Evolutionary conservation across 305 asterid species (phyloP), one percentile per base, ranked within the genome.

Genomic region (Ruellia speciosa): DNA sequence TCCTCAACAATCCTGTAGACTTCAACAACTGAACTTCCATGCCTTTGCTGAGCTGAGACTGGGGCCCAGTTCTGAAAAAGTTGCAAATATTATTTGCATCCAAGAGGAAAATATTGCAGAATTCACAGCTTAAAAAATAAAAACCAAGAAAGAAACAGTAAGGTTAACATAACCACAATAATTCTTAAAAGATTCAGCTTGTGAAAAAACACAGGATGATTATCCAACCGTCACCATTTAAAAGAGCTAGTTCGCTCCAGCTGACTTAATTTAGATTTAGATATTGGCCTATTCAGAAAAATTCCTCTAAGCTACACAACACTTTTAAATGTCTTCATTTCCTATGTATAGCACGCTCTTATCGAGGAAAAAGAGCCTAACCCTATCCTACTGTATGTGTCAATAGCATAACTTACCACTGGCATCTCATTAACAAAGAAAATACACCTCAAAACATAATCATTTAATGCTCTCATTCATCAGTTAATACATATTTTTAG

Each of bases 1-100:
- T 92, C 97, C 70, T 92, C 99, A 65, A 88, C 95, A 77, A 92
- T 88, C 78, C 99, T 75, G 87, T 79, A 92, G 72, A 92, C 99
- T 82, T 92, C 99, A 72, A 92, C 94, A 15, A 92, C 80, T 58
- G 97, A 88, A 76, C 87, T 82, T 66, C 99, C 99, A 66, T 92
- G 97, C 77, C 88, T 87, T 75, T 79, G 99, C 72, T 88, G 97
- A 65, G 94, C 77, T n/a, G 99, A 88, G 59, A 92, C 82, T 3
- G 94, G 75, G 49, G 65, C 72, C 97, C 99, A 92, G 37, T 69
- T 76, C 97, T 92, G 87, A 62, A 75, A 59, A 35, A 41, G 55
- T 52, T 50, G 37, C 46, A 58, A 55, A 52, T 41, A 41, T 69
- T 53, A 74, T 52, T 54, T 54, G 39, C 59, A 40, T 52, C 9